A percentile compares a stretch with the other conserved stretches of the same genome.
Conservation (phyloP, 1,284 basidiomycete species). For the Irpex rosettiformis region DNA sequence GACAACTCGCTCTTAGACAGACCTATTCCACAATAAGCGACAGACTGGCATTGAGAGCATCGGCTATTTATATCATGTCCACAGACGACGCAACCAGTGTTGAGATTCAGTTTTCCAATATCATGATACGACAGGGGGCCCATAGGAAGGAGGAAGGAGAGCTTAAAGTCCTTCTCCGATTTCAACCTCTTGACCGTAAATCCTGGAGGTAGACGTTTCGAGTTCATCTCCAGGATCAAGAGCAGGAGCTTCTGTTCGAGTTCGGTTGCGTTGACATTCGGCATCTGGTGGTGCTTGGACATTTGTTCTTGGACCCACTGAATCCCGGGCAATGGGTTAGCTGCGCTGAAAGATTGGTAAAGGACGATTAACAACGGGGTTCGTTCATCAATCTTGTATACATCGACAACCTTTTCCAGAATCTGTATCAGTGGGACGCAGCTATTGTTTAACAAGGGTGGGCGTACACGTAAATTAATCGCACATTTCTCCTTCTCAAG, state of each 20-base stretch:
- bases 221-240: conserved; percentile 33
- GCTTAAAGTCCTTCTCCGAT: conserved; percentile 26
- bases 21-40: conserved; percentile 36
- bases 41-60: conserved; percentile 35
- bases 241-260: conserved; percentile 33
- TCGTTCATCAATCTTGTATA: conserved; percentile 24
- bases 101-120: conserved; percentile 33
- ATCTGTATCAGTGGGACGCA: neutral
- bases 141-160: conserved; percentile 38
- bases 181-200: conserved; percentile 18
- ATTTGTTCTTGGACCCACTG: conserved; percentile 18
- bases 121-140: conserved; percentile 35
- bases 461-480: conserved; percentile 30
- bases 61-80: conserved; percentile 30
- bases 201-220: conserved; percentile 27
- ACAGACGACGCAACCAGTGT: conserved; percentile 37
- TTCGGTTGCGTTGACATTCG: conserved; percentile 22
- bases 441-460: neutral
- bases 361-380: conserved; percentile 32
- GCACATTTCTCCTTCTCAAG: conserved; percentile 19
- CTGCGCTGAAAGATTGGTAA: conserved; percentile 23
- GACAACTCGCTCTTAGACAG: conserved; percentile 15
- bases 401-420: conserved; percentile 27
- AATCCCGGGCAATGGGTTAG: conserved; percentile 12
- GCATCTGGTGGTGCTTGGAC: conserved; percentile 1